Base-by-base conservation (phyloP, 2,329 filamentous ascomycete genomes). In the Cladosporium sp. region DNA sequence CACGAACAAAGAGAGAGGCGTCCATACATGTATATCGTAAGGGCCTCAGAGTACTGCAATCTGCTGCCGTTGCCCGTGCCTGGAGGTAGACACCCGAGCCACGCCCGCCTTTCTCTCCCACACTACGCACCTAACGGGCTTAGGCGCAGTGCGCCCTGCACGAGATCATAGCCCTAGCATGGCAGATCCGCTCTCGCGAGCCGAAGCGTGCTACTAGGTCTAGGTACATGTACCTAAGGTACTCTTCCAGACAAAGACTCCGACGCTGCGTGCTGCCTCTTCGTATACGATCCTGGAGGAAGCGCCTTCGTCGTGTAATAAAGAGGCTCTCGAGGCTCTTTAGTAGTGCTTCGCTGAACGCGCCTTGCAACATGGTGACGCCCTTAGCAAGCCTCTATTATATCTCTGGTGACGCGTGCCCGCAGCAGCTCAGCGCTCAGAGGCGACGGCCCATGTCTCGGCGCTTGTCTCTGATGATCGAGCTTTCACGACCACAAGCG, bases 391-490 rank as follows among this genome's bases (percentile, higher is more conserved):
- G 24, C 37, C 8, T 18, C 19, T 34, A 37, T 37, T 48, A 41
- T 48, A 41, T 48, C 27, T 36, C 45, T 48, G 22, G 22, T 27
- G 45, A 48, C 45, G 44, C 44, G 19, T 27, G 45, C 45, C 45
- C 30, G 45, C 45, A 48, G 37, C 24, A 24, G 45, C 45, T 41
- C 37, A 41, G 44, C 43, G 27, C 45, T 48, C 45, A 41, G 45
- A 48, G 45, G 45, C 40, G 45, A 41, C 39, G 36, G 37, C 36
- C 27, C 32, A 19, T 48, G 45, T 48, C 45, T 48, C 45, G 41
- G 37, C 37, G 19, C 24, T n/a, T 48, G 45, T 48, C 45, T 48
- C 37, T 48, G 45, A 41, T 41, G 45, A 48, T 48, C 45, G 45
- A 40, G 17, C 24, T 3, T 5, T 27, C 22, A 27, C 9, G 22